These are phyloP conservation scores for Tetraselmis striata DNA, from an alignment of 139 green algal genomes.

Conservation along the genomic window DNA sequence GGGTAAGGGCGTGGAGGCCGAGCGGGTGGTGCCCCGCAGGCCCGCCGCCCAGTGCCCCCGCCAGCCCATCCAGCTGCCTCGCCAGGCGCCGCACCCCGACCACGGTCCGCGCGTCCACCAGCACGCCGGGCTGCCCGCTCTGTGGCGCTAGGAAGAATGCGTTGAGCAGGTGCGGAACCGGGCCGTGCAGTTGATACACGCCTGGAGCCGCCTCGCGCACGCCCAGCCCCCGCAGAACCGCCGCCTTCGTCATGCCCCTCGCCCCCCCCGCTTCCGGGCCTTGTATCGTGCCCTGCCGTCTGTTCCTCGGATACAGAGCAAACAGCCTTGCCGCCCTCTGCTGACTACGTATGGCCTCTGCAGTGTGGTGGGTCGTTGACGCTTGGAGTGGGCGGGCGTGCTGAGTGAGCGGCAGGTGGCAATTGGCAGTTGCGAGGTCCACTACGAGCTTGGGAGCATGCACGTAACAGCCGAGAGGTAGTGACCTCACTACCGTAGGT, in stretches of 20 bases:
- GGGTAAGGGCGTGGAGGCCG: neutral
- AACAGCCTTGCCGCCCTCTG: no score
- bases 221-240: neutral
- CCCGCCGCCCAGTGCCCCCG: neutral
- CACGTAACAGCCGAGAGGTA: no score
- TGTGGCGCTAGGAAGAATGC: neutral
- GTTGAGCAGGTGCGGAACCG: neutral
- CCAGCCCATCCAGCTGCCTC: neutral
- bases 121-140: neutral
- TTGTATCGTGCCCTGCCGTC: no score
- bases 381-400: no score
- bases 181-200: neutral
- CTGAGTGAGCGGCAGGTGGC: no score
- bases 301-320: no score
- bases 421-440: no score
- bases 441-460: no score
- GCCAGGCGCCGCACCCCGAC: neutral
- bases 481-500: no score
- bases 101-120: neutral
- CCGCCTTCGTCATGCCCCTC: neutral
- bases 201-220: neutral
- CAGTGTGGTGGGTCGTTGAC: no score
- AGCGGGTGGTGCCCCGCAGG: neutral
- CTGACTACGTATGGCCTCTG: no score
- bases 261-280: no score